Evolutionary conservation across 129 eudicot species (phyloP).

Genomic region (Gnaphalium uliginosum): DNA sequence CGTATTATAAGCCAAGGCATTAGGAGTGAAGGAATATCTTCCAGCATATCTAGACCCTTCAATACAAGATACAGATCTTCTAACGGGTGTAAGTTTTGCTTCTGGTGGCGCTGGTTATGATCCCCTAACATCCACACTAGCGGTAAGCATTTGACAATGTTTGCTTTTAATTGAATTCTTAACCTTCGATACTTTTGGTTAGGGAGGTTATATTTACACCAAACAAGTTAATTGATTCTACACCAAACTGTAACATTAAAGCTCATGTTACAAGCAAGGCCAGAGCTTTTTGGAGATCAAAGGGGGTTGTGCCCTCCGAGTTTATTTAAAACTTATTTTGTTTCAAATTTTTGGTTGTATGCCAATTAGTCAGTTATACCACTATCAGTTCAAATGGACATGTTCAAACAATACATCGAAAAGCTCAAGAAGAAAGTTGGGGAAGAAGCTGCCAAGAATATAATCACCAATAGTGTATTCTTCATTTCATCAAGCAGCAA

Average conservation of each 20-base stretch:
- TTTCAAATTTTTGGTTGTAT: neutral
- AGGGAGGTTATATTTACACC: too few relatives aligned
- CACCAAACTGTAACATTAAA: too few relatives aligned
- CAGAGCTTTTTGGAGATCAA: too few relatives aligned
- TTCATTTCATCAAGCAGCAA: conserved; percentile 55
- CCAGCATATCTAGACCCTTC: conserved; percentile 76
- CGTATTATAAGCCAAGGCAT: conserved; percentile 50
- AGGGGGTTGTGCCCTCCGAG: too few relatives aligned
- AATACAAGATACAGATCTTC: conserved; percentile 47
- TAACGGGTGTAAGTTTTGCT: conserved; percentile 84
- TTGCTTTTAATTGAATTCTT: neutral
- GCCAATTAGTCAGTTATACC: conserved; percentile 53
- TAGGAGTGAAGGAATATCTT: conserved; percentile 69
- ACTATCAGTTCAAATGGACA: conserved; percentile 48
- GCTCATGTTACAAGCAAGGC: too few relatives aligned
- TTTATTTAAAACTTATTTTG: neutral
- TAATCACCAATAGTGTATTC: conserved; percentile 40
- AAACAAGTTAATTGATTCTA: too few relatives aligned
- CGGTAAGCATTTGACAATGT: conserved; percentile 33
- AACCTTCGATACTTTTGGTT: too few relatives aligned
- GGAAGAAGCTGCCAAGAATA: conserved; percentile 38
- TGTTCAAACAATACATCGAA: conserved; percentile 53
- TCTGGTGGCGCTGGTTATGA: conserved; percentile 80
- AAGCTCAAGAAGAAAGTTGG: conserved; percentile 55
- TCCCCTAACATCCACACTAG: conserved; percentile 59